A percentile compares a stretch with the other conserved stretches of the same genome.
These are phyloP conservation scores for Podila epigama DNA, from an alignment of 192 early-diverging fungal species.

Conservation along the genomic window DNA sequence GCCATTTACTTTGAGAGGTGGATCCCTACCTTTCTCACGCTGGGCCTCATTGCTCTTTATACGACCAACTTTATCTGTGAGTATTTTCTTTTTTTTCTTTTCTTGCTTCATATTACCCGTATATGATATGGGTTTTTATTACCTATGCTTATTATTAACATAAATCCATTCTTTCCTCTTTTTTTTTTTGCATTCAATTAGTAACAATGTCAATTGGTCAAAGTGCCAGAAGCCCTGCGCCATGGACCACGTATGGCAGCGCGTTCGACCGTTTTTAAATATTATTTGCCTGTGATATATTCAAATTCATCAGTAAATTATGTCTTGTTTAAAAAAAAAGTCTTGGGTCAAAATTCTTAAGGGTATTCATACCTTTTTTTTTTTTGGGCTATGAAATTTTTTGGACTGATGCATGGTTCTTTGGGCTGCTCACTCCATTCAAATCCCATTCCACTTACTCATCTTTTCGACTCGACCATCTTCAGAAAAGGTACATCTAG, in stretches of 20 bases:
- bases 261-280: neutral
- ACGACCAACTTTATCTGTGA: conserved; percentile 26
- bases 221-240: conserved; percentile 5
- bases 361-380: no score
- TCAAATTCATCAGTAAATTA: no score
- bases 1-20: conserved; percentile 8
- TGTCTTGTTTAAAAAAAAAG: no score
- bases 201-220: conserved; percentile 26
- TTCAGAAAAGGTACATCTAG: neutral
- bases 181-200: neutral
- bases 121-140: neutral
- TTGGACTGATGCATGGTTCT: no score
- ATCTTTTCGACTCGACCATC: no score
- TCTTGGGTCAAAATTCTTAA: no score
- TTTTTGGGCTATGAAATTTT: no score
- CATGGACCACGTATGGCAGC: neutral
- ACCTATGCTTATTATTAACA: neutral
- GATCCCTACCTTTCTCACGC: conserved; percentile 16
- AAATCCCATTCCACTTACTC: no score
- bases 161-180: neutral
- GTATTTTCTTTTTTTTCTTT: neutral
- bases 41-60: conserved; percentile 18
- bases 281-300: no score
- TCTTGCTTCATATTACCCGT: neutral
- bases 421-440: no score